phyloP scores from a whole-genome alignment of 257 asterid species.

The Marsdenia floribunda region DNA sequence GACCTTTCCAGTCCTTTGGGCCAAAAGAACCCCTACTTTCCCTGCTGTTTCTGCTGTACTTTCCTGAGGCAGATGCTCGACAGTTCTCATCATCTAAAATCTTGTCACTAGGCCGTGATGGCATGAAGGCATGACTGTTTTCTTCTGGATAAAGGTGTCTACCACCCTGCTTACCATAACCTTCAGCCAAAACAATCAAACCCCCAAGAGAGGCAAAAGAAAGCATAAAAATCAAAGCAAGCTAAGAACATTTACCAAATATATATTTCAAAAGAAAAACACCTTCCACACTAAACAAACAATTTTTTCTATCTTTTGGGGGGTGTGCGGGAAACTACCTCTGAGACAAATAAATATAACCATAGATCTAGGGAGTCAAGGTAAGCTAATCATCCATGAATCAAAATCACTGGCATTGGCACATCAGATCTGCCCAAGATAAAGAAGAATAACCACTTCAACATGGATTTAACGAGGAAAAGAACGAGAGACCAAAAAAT shows the following conservation, averaged over 20 bases:
- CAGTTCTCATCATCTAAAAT: constrained; percentile 55
- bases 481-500: not conserved
- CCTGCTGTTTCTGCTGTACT: constrained; percentile 49
- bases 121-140: constrained; percentile 52
- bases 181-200: constrained; percentile 53
- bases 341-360: constrained; percentile 15
- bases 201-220: constrained; percentile 23
- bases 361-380: constrained; percentile 27
- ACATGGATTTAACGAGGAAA: not conserved
- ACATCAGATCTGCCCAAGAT: constrained; percentile 46
- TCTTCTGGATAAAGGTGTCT: constrained; percentile 75
- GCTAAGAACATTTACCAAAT: constrained; percentile 18
- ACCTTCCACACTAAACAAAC: not conserved
- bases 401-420: constrained; percentile 6
- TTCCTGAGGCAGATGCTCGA: constrained; percentile 55
- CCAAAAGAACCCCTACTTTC: constrained; percentile 62
- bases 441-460: constrained; percentile 9
- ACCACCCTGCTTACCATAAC: constrained; percentile 97
- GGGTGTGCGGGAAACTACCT: not conserved
- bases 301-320: not conserved
- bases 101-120: constrained; percentile 70
- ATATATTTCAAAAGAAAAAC: not conserved
- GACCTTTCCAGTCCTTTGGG: constrained; percentile 71
- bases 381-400: constrained; percentile 10
- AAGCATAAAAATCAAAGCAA: constrained; percentile 26